These are phyloP conservation scores for Kokia cookei DNA, from an alignment of 441 rosid species.

Conservation along the genomic window DNA sequence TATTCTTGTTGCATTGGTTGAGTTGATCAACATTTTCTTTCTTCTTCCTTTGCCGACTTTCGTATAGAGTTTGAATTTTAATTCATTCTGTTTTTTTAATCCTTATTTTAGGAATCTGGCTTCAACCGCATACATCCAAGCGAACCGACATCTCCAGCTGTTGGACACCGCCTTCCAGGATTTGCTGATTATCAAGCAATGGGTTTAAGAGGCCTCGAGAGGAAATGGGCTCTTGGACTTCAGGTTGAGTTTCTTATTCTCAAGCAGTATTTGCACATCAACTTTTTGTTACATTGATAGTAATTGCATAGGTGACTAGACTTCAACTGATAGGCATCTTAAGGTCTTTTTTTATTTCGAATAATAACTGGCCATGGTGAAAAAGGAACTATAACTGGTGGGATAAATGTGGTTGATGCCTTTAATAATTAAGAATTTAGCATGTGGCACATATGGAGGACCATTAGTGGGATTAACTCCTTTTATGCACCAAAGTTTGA, in stretches of 20 bases:
- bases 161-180: slow-evolving; percentile 54
- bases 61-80: neutral
- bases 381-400: neutral
- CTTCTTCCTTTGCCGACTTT: neutral
- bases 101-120: slow-evolving; percentile 53
- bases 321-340: neutral
- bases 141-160: slow-evolving; percentile 57
- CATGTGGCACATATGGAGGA: neutral
- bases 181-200: slow-evolving; percentile 68
- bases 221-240: slow-evolving; percentile 99
- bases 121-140: slow-evolving; percentile 53
- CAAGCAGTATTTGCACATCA: neutral
- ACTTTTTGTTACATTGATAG: neutral
- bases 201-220: slow-evolving; percentile 61
- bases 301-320: neutral
- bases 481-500: neutral
- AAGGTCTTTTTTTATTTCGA: neutral
- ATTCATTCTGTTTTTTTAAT: neutral
- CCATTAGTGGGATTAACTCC: neutral
- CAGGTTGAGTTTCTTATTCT: slow-evolving; percentile 46
- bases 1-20: neutral
- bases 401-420: neutral
- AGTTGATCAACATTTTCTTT: neutral
- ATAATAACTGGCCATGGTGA: neutral
- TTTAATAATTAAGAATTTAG: neutral